A percentile compares a stretch with the other conserved stretches of the same genome.
phyloP scores from a whole-genome alignment of 1,139 yeast genomes.

The Kurtzmaniella quercitrusa region DNA sequence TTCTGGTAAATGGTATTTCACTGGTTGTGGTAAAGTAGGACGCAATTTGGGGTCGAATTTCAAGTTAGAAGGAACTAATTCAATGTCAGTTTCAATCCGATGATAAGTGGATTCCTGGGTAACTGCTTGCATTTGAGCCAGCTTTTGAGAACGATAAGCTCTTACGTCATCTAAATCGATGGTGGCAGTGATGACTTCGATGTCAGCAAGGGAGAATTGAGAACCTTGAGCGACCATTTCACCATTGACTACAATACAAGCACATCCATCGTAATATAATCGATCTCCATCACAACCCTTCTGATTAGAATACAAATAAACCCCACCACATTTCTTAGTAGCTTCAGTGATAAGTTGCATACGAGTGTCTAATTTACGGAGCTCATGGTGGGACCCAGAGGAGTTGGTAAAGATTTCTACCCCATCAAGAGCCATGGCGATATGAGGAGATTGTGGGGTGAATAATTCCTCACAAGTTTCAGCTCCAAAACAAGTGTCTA shows the following conservation, averaged over 20 bases:
- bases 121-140: constrained; percentile 76
- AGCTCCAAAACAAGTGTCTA: constrained; percentile 86
- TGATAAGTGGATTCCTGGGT: constrained; percentile 48
- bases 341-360: constrained; percentile 85
- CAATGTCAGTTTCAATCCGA: constrained; percentile 57
- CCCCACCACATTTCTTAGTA: constrained; percentile 93
- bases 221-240: constrained; percentile 87
- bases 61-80: constrained; percentile 53
- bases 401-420: constrained; percentile 95
- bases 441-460: constrained; percentile 95
- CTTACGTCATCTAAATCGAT: constrained; percentile 90
- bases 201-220: constrained; percentile 84
- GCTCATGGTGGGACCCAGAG: constrained; percentile 94
- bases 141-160: constrained; percentile 68
- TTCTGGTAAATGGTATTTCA: constrained; percentile 74
- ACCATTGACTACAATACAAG: constrained; percentile 90
- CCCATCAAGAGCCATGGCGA: constrained; percentile 87
- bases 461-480: constrained; percentile 97
- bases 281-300: constrained; percentile 99
- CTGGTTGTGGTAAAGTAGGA: constrained; percentile 53
- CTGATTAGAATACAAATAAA: constrained; percentile 89
- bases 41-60: constrained; percentile 58
- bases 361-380: constrained; percentile 82
- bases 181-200: constrained; percentile 91
- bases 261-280: constrained; percentile 94